A percentile compares a stretch with the other conserved stretches of the same genome.
Conservation (phyloP, 805 yeast species). For the Blastobotrys peoriensis region DNA sequence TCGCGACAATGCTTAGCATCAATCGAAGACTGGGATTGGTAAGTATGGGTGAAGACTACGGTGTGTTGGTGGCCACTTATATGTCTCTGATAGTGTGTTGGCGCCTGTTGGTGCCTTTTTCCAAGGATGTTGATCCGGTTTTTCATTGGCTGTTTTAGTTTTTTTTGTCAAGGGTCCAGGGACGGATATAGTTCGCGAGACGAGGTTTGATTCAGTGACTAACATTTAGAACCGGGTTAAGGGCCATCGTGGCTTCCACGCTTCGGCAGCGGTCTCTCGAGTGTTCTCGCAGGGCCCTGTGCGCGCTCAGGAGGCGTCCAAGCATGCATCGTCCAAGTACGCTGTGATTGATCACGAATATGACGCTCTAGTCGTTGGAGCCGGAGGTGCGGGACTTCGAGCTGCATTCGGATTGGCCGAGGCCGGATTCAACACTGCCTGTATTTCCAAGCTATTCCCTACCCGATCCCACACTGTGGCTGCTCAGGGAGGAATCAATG, state of each 20-base stretch:
- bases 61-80: too few species aligned
- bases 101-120: too few species aligned
- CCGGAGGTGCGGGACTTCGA: slow-evolving; percentile 98
- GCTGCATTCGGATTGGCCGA: slow-evolving; percentile 98
- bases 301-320: slow-evolving; percentile 43
- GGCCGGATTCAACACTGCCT: slow-evolving; percentile 96
- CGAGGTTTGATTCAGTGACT: too few species aligned
- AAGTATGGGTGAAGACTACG: slow-evolving; percentile 5
- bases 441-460: slow-evolving; percentile 94
- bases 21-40: slow-evolving; percentile 11
- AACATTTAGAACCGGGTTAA: neutral
- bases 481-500: slow-evolving; percentile 99
- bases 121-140: too few species aligned
- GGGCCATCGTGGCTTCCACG: slow-evolving; percentile 26
- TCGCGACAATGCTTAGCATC: slow-evolving; percentile 11
- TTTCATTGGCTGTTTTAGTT: too few species aligned
- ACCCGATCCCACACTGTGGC: slow-evolving; percentile 99
- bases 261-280: slow-evolving; percentile 25
- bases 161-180: too few species aligned
- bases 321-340: slow-evolving; percentile 60
- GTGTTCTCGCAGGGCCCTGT: slow-evolving; percentile 33
- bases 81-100: too few species aligned
- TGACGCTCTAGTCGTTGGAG: slow-evolving; percentile 97
- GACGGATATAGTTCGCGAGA: too few species aligned
- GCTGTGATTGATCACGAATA: slow-evolving; percentile 95